Evolutionary conservation across 306 rosid species (phyloP).

Genomic region (Vigna radiata): DNA sequence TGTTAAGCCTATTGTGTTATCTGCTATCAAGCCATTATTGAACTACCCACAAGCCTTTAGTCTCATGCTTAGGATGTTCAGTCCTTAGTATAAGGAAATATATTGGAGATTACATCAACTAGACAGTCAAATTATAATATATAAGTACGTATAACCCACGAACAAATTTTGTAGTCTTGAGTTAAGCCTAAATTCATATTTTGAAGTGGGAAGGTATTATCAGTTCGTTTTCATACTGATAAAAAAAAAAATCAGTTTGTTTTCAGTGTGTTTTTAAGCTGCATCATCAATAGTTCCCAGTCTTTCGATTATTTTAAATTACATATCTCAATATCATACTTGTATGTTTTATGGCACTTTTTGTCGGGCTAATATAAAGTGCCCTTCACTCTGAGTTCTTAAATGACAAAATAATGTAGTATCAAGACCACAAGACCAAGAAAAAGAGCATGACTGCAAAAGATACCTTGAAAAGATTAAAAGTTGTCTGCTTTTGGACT

Average conservation of each 20-base stretch:
- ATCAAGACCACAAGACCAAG: slow-evolving; percentile 23
- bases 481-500: slow-evolving; percentile 72
- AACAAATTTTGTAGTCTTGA: no score
- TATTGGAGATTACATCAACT: no score
- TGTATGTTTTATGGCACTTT: slow-evolving; percentile 14
- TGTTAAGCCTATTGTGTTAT: no score
- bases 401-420: not conserved
- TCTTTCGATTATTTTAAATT: not conserved
- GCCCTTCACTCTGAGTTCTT: not conserved
- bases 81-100: no score
- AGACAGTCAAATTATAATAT: no score
- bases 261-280: not conserved
- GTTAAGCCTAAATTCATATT: no score
- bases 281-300: not conserved
- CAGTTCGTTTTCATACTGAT: no score
- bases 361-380: not conserved
- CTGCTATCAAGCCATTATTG: no score
- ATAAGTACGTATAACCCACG: no score
- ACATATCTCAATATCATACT: not conserved
- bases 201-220: not conserved
- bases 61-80: no score
- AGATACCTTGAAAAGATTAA: slow-evolving; percentile 78
- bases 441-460: slow-evolving; percentile 8
- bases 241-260: no score
- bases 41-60: no score